These are phyloP conservation scores for Xerocomus nothofagi DNA, from an alignment of 1,284 basidiomycete genomes.

Conservation along the genomic window DNA sequence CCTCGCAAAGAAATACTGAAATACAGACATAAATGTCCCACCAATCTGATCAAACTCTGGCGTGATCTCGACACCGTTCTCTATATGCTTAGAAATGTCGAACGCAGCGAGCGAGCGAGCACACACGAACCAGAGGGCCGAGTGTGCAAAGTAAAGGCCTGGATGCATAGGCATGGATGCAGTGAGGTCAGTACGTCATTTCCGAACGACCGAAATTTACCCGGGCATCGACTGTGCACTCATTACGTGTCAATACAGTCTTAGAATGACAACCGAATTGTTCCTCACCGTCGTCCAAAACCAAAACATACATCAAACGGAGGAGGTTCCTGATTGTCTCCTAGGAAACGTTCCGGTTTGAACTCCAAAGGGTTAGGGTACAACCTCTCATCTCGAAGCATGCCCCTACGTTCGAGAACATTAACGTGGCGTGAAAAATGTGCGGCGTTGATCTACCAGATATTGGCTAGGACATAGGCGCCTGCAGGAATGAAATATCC, in stretches of 20 bases:
- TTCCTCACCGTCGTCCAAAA: conserved; percentile 52
- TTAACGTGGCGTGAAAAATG: no score
- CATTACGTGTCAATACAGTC: not conserved
- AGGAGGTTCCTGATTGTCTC: conserved; percentile 43
- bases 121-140: conserved; percentile 19
- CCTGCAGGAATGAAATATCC: conserved; percentile 23
- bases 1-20: not conserved
- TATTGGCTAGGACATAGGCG: conserved; percentile 21
- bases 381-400: conserved; percentile 15
- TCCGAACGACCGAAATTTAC: not conserved
- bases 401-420: conserved; percentile 10
- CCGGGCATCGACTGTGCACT: conserved; percentile 13
- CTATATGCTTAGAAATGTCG: conserved; percentile 20
- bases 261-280: not conserved
- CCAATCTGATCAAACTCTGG: conserved; percentile 18
- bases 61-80: conserved; percentile 23
- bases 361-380: conserved; percentile 19
- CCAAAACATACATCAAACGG: conserved; percentile 52
- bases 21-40: conserved; percentile 11
- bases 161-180: not conserved
- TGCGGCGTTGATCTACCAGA: conserved; percentile 14
- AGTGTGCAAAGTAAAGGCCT: conserved; percentile 20
- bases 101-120: conserved; percentile 22
- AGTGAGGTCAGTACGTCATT: not conserved
- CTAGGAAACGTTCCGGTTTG: conserved; percentile 26